Evolutionary conservation across 2,329 filamentous ascomycete species (phyloP).

Genomic region (Aschersonia sp.): DNA sequence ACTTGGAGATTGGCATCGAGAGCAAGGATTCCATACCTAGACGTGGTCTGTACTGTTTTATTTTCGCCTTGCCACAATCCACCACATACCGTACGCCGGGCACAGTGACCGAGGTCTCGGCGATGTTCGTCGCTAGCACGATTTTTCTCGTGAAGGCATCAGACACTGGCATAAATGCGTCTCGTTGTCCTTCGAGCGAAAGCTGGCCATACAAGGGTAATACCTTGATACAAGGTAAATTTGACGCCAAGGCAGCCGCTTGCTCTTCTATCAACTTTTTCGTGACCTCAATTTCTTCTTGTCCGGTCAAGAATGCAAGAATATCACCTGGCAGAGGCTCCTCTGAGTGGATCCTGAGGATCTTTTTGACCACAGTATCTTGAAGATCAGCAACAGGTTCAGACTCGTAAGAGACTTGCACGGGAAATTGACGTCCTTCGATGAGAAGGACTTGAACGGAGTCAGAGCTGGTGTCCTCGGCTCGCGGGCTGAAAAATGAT

Average conservation of each 20-base stretch:
- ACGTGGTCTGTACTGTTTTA: conserved; percentile 76
- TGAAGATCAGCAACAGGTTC: conserved; percentile 68
- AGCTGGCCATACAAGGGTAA: conserved; percentile 84
- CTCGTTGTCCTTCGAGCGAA: conserved; percentile 72
- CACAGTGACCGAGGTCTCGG: conserved; percentile 95
- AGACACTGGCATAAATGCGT: conserved; percentile 65
- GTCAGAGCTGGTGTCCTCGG: conserved; percentile 4
- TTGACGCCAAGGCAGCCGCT: conserved; percentile 53
- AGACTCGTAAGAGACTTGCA: conserved; percentile 61
- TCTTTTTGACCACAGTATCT: conserved; percentile 64
- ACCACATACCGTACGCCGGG: conserved; percentile 85
- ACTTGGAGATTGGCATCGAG: conserved; percentile 81
- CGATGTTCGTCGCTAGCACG: conserved; percentile 90
- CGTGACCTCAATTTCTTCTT: conserved; percentile 79
- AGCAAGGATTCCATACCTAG: conserved; percentile 84
- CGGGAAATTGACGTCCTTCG: conserved; percentile 76
- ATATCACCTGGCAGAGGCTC: conserved; percentile 91
- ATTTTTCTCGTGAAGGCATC: conserved; percentile 69
- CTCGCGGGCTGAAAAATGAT: conserved; percentile 48
- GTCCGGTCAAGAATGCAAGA: conserved; percentile 80
- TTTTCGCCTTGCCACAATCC: conserved; percentile 85
- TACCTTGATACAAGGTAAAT: conserved; percentile 58
- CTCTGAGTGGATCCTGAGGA: conserved; percentile 76
- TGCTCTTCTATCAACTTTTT: conserved; percentile 74
- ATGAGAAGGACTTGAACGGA: conserved; percentile 44